A percentile compares a stretch with the other conserved stretches of the same genome.
These are phyloP conservation scores for Acanthamoeba polyphaga DNA, from an alignment of 208 protist genomes.

Conservation along the genomic window DNA sequence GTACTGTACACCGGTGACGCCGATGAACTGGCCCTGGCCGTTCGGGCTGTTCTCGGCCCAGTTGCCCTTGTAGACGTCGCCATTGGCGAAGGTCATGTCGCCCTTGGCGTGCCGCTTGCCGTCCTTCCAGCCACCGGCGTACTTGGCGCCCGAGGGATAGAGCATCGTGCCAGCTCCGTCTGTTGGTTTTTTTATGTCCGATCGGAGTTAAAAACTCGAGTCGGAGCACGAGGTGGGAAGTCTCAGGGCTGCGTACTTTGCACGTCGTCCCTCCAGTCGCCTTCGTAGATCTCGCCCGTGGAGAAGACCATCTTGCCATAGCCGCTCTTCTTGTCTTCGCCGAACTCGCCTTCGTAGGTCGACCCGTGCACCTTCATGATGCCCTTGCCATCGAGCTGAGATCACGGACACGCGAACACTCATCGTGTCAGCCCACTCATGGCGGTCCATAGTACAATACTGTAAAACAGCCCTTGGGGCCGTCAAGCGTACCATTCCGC, in stretches of 20 bases:
- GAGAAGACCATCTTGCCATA: conserved; percentile 67
- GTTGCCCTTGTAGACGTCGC: conserved; percentile 67
- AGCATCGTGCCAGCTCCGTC: conserved; percentile 54
- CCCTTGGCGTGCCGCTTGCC: conserved; percentile 69
- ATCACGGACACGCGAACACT: no score
- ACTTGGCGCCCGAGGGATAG: conserved; percentile 62
- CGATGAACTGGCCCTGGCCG: conserved; percentile 60
- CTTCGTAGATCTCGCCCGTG: conserved; percentile 69
- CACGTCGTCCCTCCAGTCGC: conserved; percentile 71
- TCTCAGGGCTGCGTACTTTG: background rate
- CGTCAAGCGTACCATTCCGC: conserved; percentile 7
- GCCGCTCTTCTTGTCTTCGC: conserved; percentile 69
- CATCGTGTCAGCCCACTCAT: no score
- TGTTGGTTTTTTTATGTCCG: background rate
- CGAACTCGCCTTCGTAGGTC: conserved; percentile 68
- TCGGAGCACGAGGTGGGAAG: background rate
- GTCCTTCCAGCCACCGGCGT: conserved; percentile 67
- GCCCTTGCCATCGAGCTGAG: conserved; percentile 67
- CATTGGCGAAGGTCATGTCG: conserved; percentile 61
- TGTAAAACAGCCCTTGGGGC: no score
- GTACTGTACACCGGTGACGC: conserved; percentile 57
- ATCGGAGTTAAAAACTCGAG: background rate
- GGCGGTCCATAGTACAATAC: no score
- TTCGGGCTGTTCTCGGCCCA: conserved; percentile 44
- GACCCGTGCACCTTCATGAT: conserved; percentile 74